Percentiles rank a stretch among this genome's conserved stretches.
phyloP scores from a whole-genome alignment of 371 early-diverging fungal genomes.

The Apophysomyces ossiformis region DNA sequence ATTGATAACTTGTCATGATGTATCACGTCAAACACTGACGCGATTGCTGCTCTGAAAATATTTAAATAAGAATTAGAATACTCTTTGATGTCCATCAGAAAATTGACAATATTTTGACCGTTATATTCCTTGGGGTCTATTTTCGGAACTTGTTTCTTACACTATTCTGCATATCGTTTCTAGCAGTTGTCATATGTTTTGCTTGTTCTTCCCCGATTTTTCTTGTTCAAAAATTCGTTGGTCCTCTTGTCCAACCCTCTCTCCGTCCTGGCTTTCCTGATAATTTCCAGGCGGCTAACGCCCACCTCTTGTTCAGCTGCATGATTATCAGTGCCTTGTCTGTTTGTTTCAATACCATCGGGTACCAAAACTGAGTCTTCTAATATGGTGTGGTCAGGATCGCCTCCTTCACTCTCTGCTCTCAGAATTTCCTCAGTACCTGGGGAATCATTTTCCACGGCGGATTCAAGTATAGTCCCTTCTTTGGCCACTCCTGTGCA shows the following conservation, averaged over 20 bases:
- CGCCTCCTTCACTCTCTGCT: constrained; percentile 13
- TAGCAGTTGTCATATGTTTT: constrained; percentile 23
- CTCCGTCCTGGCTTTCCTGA: constrained; percentile 13
- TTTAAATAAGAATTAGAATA: not conserved
- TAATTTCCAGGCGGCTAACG: constrained; percentile 19
- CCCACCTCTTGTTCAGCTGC: not conserved
- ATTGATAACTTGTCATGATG: constrained; percentile 1
- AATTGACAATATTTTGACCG: not conserved
- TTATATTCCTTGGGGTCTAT: constrained; percentile 9
- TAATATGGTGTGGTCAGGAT: constrained; percentile 29
- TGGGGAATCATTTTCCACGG: constrained; percentile 34
- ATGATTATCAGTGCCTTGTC: not conserved
- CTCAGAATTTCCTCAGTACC: constrained; percentile 25
- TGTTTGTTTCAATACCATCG: constrained; percentile 1
- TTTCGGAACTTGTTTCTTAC: not conserved
- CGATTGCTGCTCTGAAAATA: not conserved
- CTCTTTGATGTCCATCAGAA: not conserved
- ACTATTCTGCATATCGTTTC: constrained; percentile 13
- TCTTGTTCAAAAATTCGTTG: not conserved
- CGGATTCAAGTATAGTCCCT: constrained; percentile 25
- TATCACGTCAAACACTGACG: constrained; percentile 1
- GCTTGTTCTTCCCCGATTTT: not conserved
- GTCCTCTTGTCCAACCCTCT: constrained; percentile 8
- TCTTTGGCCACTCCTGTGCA: constrained; percentile 23
- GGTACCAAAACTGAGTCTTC: constrained; percentile 25